Evolutionary conservation across 805 yeast genomes (phyloP).

Genomic region (Blastobotrys robertii): DNA sequence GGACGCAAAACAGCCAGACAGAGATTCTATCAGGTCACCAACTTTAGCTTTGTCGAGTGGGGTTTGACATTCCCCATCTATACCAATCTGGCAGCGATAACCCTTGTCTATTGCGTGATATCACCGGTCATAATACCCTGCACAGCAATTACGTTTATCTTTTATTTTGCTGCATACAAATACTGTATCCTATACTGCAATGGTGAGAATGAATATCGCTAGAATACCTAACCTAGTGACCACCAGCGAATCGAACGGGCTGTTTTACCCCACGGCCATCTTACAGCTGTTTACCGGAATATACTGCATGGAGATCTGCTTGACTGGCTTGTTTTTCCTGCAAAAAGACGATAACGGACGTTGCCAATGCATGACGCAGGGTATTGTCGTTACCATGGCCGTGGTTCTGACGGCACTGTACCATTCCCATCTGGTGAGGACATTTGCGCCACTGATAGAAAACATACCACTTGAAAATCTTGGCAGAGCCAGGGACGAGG

Average conservation of each 20-base stretch:
- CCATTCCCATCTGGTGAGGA: conserved; percentile 42
- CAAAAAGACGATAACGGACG: conserved; percentile 41
- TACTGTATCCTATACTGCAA: conserved; percentile 51
- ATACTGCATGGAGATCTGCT: conserved; percentile 68
- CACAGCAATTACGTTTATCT: conserved; percentile 43
- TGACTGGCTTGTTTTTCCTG: conserved; percentile 65
- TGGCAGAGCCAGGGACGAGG: conserved; percentile 5
- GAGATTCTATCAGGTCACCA: conserved; percentile 36
- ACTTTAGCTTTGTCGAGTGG: conserved; percentile 49
- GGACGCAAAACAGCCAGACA: conserved; percentile 51
- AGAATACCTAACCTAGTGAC: conserved; percentile 10
- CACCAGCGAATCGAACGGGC: conserved; percentile 37
- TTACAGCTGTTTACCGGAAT: conserved; percentile 72
- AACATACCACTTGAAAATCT: conserved; percentile 30
- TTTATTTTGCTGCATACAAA: conserved; percentile 58
- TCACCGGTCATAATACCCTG: conserved; percentile 69
- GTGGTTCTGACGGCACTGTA: conserved; percentile 44
- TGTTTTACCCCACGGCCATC: conserved; percentile 62
- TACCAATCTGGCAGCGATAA: conserved; percentile 69
- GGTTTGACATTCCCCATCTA: conserved; percentile 71
- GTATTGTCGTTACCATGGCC: conserved; percentile 40
- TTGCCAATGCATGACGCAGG: conserved; percentile 36
- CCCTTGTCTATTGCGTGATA: conserved; percentile 65
- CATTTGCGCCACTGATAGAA: conserved; percentile 30
- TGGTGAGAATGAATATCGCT: conserved; percentile 43